phyloP scores from a whole-genome alignment of 2,329 filamentous ascomycete species.

The Macroventuria anomochaeta region DNA sequence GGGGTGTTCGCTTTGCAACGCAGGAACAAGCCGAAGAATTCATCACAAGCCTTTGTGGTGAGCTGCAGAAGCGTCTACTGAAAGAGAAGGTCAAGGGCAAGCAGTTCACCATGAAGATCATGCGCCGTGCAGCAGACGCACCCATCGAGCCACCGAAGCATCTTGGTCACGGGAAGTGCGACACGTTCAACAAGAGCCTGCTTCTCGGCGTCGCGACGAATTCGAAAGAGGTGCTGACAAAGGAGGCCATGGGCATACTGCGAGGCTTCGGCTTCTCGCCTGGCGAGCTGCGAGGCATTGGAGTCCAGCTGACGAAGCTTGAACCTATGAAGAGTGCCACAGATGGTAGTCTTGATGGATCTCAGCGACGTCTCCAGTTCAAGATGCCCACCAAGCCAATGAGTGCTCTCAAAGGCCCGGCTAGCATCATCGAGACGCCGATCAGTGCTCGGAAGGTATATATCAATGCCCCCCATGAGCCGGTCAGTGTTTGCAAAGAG shows the following conservation, averaged over 20 bases:
- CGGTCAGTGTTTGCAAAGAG: background rate
- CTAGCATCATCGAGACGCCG: constrained; percentile 4
- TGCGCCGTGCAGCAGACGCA: constrained; percentile 84
- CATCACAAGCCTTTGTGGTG: constrained; percentile 80
- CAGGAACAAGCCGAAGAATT: constrained; percentile 96
- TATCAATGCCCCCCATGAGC: background rate
- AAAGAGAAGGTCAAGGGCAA: constrained; percentile 86
- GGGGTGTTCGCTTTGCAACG: constrained; percentile 93
- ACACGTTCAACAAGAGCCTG: constrained; percentile 88
- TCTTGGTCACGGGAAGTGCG: constrained; percentile 92
- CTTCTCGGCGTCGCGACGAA: constrained; percentile 85
- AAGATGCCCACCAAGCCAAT: constrained; percentile 51
- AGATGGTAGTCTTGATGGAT: constrained; percentile 67
- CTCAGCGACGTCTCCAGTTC: constrained; percentile 81
- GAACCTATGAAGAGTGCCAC: constrained; percentile 72
- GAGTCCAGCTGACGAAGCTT: constrained; percentile 91
- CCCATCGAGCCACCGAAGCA: constrained; percentile 92
- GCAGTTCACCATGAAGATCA: constrained; percentile 92
- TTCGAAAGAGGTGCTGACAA: constrained; percentile 71
- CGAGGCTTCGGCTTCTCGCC: constrained; percentile 83
- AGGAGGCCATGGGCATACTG: constrained; percentile 84
- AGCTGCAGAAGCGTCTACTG: constrained; percentile 79
- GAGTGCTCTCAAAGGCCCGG: constrained; percentile 8
- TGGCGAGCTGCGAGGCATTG: constrained; percentile 90
- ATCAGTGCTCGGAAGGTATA: constrained; percentile 6